phyloP scores from a whole-genome alignment of 352 stramenopile species.

The Aphanomyces invadans region DNA sequence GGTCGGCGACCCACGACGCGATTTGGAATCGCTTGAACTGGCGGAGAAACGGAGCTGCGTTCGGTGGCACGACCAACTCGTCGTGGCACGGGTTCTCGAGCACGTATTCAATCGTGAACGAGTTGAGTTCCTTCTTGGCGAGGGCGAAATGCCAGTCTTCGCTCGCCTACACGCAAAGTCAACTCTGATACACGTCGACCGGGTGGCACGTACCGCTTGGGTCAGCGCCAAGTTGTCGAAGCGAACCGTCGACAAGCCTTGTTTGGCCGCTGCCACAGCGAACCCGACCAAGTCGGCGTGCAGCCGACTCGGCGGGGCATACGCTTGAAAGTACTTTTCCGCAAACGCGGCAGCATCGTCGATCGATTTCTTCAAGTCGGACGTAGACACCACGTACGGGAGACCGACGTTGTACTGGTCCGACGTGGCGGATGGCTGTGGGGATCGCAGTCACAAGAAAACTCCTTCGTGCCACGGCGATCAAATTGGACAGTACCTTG shows the following conservation, averaged over 20 bases:
- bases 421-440: conserved; percentile 30
- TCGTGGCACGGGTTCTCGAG: conserved; percentile 16
- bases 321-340: conserved; percentile 32
- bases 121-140: conserved; percentile 16
- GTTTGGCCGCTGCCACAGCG: conserved; percentile 46
- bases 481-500: conserved; percentile 28
- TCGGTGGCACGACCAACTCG: background rate
- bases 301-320: conserved; percentile 31
- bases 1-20: conserved; percentile 48
- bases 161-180: background rate
- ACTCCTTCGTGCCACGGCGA: conserved; percentile 26
- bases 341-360: conserved; percentile 68
- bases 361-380: conserved; percentile 42
- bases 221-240: conserved; percentile 68
- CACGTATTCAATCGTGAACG: conserved; percentile 16
- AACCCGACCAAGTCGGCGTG: conserved; percentile 58
- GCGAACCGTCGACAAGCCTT: conserved; percentile 55
- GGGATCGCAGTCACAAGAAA: conserved; percentile 37
- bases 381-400: conserved; percentile 49
- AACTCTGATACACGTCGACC: background rate
- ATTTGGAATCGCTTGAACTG: background rate
- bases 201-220: conserved; percentile 8
- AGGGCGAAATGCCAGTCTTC: conserved; percentile 20
- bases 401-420: conserved; percentile 52
- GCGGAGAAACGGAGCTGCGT: conserved; percentile 14